A percentile compares a stretch with the other conserved stretches of the same genome.
phyloP scores from a whole-genome alignment of 257 asterid species.

The Nicotiana knightiana region DNA sequence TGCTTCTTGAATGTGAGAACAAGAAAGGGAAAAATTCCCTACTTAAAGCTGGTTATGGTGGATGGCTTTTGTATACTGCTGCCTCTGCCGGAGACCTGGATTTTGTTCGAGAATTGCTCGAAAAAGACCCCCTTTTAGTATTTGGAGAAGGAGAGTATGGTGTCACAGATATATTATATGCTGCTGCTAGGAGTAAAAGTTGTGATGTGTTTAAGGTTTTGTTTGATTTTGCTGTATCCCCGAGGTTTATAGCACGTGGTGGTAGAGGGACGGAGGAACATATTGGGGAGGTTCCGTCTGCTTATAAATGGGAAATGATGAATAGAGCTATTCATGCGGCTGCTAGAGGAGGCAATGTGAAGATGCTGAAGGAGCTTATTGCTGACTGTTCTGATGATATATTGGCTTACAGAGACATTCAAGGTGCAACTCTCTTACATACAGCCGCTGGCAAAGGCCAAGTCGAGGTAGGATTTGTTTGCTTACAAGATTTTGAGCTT shows the following conservation, averaged over 20 bases:
- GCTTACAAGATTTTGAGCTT: neutral
- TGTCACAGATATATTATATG: conserved; percentile 76
- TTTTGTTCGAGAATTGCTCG: conserved; percentile 62
- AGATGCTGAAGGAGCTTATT: conserved; percentile 60
- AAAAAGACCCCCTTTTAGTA: conserved; percentile 70
- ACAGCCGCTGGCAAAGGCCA: conserved; percentile 90
- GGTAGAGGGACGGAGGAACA: conserved; percentile 36
- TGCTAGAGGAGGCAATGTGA: conserved; percentile 87
- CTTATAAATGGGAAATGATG: conserved; percentile 68
- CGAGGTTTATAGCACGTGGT: conserved; percentile 36
- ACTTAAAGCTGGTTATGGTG: conserved; percentile 75
- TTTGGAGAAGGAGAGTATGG: conserved; percentile 95
- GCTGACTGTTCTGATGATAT: conserved; percentile 46
- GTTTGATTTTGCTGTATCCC: conserved; percentile 56
- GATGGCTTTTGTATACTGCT: conserved; percentile 87
- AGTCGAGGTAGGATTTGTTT: conserved; percentile 44
- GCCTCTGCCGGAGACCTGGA: conserved; percentile 87
- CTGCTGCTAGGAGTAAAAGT: conserved; percentile 74
- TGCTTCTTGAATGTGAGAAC: conserved; percentile 49
- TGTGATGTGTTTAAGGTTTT: conserved; percentile 49
- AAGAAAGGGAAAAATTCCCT: conserved; percentile 59
- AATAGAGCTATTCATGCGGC: conserved; percentile 86
- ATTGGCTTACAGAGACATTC: conserved; percentile 56
- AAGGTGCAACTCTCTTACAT: conserved; percentile 70
- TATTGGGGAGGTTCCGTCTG: conserved; percentile 53